A percentile compares a stretch with the other conserved stretches of the same genome.
Evolutionary conservation across 2,329 filamentous ascomycete species (phyloP).

Genomic region (Colletotrichum sp.): DNA sequence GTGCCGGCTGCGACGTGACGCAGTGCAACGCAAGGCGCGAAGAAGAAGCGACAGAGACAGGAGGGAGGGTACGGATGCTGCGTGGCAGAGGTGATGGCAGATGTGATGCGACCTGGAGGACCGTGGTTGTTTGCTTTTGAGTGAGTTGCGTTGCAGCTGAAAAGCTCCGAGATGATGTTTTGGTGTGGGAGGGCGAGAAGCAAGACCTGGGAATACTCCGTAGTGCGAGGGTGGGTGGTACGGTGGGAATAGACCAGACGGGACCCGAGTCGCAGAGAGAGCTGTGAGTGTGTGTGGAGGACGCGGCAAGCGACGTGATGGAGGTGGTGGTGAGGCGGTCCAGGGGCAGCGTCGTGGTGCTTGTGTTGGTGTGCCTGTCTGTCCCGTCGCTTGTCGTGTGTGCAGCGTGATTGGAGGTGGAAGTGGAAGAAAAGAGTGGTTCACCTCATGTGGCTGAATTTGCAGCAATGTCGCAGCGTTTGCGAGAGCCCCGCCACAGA

Average conservation of each 20-base stretch:
- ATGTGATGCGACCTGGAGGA: neutral
- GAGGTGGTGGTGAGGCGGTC: neutral
- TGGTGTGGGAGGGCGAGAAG: slow-evolving; percentile 2
- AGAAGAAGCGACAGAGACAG: neutral
- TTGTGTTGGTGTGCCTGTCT: neutral
- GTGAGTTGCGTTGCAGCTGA: slow-evolving; percentile 7
- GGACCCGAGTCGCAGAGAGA: neutral
- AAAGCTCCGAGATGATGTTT: slow-evolving; percentile 10
- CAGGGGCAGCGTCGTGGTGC: neutral
- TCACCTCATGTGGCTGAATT: neutral
- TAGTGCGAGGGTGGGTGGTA: neutral
- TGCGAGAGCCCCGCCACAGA: neutral
- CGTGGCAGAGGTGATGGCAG: neutral
- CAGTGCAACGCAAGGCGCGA: neutral
- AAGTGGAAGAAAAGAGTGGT: neutral
- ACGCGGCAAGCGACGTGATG: neutral
- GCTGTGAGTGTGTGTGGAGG: neutral
- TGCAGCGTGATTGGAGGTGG: neutral
- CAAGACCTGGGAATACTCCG: neutral
- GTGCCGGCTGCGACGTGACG: neutral
- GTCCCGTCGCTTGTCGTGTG: neutral
- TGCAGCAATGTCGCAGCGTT: neutral
- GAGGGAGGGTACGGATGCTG: neutral
- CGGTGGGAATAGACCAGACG: neutral
- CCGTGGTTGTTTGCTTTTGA: neutral